phyloP scores from a whole-genome alignment of 345 rosid species.

The Geranium rotundifolium region DNA sequence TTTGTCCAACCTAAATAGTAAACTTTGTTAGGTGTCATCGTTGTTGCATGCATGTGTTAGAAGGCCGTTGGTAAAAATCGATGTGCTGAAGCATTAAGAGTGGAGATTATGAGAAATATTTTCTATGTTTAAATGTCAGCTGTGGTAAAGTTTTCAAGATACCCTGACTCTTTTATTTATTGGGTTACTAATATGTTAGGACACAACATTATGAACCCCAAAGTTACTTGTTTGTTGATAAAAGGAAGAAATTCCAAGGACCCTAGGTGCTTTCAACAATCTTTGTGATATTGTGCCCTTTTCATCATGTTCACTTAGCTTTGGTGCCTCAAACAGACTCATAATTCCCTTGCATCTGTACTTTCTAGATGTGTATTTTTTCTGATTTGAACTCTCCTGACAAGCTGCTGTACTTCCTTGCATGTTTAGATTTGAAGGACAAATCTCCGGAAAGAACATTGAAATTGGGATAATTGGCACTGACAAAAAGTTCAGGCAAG shows the following conservation, averaged over 20 bases:
- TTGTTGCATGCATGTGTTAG: no score
- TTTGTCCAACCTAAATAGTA: no score
- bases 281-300: neutral
- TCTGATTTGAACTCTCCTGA: neutral
- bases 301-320: neutral
- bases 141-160: neutral
- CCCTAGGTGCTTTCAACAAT: neutral
- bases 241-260: neutral
- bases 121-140: no score
- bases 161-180: neutral
- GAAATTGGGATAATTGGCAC: constrained; percentile 74
- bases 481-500: constrained; percentile 72
- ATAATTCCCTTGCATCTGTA: neutral
- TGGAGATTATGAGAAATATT: no score
- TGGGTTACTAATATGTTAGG: no score
- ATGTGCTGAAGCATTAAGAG: no score
- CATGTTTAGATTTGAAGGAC: constrained; percentile 76
- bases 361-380: neutral
- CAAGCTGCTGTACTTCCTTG: neutral
- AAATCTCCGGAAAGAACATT: constrained; percentile 72
- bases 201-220: no score
- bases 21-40: no score
- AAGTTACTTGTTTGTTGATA: no score
- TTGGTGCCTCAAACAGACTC: neutral
- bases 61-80: no score